Evolutionary conservation across 768 basidiomycete genomes (phyloP).

Genomic region (Boletus rubroflammeus): DNA sequence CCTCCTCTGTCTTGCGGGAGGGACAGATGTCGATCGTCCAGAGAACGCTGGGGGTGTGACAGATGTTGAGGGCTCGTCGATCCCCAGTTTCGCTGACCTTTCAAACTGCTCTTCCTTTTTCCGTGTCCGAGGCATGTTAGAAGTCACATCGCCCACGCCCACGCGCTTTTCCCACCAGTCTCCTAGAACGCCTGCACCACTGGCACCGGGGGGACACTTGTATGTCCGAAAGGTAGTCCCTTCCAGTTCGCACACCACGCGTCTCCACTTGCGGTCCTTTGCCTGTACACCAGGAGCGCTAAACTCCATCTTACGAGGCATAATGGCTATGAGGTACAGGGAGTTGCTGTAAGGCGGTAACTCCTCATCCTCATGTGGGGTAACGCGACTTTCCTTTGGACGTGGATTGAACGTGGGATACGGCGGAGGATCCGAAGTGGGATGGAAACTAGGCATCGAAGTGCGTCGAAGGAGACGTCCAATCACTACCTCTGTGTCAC

Average conservation of each 20-base stretch:
- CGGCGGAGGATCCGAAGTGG: slow-evolving; percentile 60
- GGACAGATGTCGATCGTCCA: slow-evolving; percentile 4
- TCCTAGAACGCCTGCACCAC: slow-evolving; percentile 52
- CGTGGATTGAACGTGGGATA: slow-evolving; percentile 50
- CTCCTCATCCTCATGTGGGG: slow-evolving; percentile 78
- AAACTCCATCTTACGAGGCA: slow-evolving; percentile 96
- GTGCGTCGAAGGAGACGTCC: slow-evolving; percentile 51
- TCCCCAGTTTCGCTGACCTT: slow-evolving; percentile 22
- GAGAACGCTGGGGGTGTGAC: background rate
- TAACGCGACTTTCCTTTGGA: slow-evolving; percentile 19
- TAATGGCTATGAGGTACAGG: slow-evolving; percentile 73
- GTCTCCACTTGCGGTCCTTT: slow-evolving; percentile 87
- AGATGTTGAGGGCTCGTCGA: slow-evolving; percentile 8
- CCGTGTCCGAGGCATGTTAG: slow-evolving; percentile 24
- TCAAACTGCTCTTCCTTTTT: slow-evolving; percentile 27
- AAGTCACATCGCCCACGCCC: slow-evolving; percentile 61
- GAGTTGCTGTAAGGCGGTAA: slow-evolving; percentile 81
- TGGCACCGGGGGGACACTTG: slow-evolving; percentile 41
- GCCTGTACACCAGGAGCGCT: slow-evolving; percentile 79
- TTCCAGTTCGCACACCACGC: slow-evolving; percentile 83
- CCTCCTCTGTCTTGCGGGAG: background rate
- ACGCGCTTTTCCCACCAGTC: slow-evolving; percentile 79
- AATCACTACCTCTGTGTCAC: slow-evolving; percentile 28
- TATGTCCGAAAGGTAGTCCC: slow-evolving; percentile 88
- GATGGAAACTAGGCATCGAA: slow-evolving; percentile 68